These are phyloP conservation scores for Beta lomatogona DNA, from an alignment of 179 eudicot genomes.

Conservation along the genomic window DNA sequence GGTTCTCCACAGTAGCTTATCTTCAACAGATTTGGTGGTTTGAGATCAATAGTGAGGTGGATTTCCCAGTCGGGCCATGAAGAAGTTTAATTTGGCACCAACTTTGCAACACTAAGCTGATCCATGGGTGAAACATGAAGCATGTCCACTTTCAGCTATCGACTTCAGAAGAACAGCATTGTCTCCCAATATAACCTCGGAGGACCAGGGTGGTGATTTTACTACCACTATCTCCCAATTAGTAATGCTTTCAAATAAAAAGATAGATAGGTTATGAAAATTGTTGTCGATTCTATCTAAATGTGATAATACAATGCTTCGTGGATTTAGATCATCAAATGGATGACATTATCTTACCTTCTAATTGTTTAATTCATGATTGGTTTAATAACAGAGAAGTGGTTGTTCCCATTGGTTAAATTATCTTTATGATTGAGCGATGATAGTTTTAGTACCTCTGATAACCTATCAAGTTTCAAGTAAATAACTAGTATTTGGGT, in stretches of 20 bases:
- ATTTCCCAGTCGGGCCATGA: too few relatives aligned
- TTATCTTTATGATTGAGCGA: background rate
- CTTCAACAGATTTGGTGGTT: slow-evolving; percentile 86
- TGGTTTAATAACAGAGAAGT: background rate
- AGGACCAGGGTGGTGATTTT: slow-evolving; percentile 68
- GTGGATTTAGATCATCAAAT: background rate
- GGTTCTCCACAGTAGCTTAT: slow-evolving; percentile 65
- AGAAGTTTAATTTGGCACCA: too few relatives aligned
- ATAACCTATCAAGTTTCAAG: background rate
- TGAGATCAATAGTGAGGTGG: too few relatives aligned
- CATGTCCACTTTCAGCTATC: slow-evolving; percentile 70
- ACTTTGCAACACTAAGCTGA: slow-evolving; percentile 51
- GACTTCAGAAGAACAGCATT: slow-evolving; percentile 61
- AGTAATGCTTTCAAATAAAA: too few relatives aligned
- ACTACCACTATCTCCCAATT: slow-evolving; percentile 38
- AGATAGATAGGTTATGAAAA: too few relatives aligned
- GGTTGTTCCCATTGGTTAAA: slow-evolving; percentile 1
- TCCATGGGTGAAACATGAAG: slow-evolving; percentile 80
- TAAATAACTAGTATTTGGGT: too few relatives aligned
- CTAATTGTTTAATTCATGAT: background rate
- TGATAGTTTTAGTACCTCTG: background rate
- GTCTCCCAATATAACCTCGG: slow-evolving; percentile 59
- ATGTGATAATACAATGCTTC: background rate
- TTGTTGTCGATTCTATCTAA: too few relatives aligned
- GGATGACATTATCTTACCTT: background rate